Percentiles rank a stretch among this genome's conserved stretches.
phyloP scores from a whole-genome alignment of 768 basidiomycete genomes.

The Neoboletus brunneissimus region DNA sequence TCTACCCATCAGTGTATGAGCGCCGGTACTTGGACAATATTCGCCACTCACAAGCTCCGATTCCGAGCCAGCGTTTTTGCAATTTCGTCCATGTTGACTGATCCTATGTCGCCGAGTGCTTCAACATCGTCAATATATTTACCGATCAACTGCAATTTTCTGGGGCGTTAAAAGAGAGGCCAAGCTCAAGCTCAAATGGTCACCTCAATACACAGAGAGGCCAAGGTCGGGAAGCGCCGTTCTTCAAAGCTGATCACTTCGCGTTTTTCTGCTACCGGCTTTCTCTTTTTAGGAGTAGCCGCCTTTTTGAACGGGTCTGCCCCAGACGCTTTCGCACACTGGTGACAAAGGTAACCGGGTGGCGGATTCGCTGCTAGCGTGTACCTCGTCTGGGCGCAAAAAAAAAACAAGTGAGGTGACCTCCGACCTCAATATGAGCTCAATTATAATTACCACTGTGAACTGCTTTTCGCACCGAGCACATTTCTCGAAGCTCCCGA shows the following conservation, averaged over 20 bases:
- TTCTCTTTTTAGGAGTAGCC: slow-evolving; percentile 57
- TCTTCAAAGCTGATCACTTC: slow-evolving; percentile 69
- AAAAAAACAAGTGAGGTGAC: neutral
- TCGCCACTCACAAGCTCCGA: slow-evolving; percentile 65
- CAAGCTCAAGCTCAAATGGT: neutral
- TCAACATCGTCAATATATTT: slow-evolving; percentile 88
- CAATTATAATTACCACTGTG: slow-evolving; percentile 65
- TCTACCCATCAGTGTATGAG: slow-evolving; percentile 36
- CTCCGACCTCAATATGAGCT: neutral
- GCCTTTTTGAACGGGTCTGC: slow-evolving; percentile 86
- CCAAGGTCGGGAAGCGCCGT: slow-evolving; percentile 64
- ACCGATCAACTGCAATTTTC: slow-evolving; percentile 61
- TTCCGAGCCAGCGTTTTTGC: slow-evolving; percentile 80
- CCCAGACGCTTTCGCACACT: slow-evolving; percentile 76
- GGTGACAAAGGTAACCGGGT: slow-evolving; percentile 80
- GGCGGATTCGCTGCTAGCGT: slow-evolving; percentile 71
- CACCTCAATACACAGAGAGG: slow-evolving; percentile 79
- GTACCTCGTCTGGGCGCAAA: slow-evolving; percentile 67
- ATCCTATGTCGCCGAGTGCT: slow-evolving; percentile 82
- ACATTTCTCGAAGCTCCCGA: slow-evolving; percentile 80
- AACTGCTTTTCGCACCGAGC: slow-evolving; percentile 81
- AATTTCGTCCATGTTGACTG: slow-evolving; percentile 80
- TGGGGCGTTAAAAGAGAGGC: neutral
- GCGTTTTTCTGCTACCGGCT: slow-evolving; percentile 61
- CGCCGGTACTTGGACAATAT: neutral